Conservation (phyloP, 2,329 filamentous ascomycete genomes). For the Penicillium brasilianum region DNA sequence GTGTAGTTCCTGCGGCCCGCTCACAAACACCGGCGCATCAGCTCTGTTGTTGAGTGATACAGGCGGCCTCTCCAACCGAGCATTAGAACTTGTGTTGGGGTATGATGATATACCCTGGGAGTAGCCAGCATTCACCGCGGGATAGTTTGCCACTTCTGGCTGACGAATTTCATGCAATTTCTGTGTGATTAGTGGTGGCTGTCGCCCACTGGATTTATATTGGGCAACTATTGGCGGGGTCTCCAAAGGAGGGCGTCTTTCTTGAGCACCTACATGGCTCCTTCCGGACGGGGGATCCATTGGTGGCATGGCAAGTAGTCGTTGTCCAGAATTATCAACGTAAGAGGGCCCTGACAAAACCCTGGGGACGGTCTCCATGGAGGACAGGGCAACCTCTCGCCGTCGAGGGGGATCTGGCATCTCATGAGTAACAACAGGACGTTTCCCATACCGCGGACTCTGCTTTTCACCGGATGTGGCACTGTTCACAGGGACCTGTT, state of each 20-base stretch:
- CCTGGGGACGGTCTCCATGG: slow-evolving; percentile 24
- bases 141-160: slow-evolving; percentile 24
- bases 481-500: slow-evolving; percentile 20
- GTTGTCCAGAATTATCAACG: slow-evolving; percentile 21
- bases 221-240: slow-evolving; percentile 14
- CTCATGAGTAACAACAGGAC: slow-evolving; percentile 27
- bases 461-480: slow-evolving; percentile 18
- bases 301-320: slow-evolving; percentile 13
- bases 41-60: slow-evolving; percentile 24
- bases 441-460: slow-evolving; percentile 26
- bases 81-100: slow-evolving; percentile 28
- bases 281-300: slow-evolving; percentile 16
- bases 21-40: slow-evolving; percentile 41
- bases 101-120: slow-evolving; percentile 28
- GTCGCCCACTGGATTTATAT: slow-evolving; percentile 16
- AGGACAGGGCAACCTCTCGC: slow-evolving; percentile 16
- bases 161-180: slow-evolving; percentile 31
- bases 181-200: slow-evolving; percentile 33
- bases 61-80: slow-evolving; percentile 25
- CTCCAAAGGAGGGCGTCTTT: slow-evolving; percentile 20
- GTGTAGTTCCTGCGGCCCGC: slow-evolving; percentile 33
- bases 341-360: slow-evolving; percentile 21
- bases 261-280: slow-evolving; percentile 21
- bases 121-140: slow-evolving; percentile 29
- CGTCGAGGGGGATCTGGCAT: slow-evolving; percentile 19